These are phyloP conservation scores for Lipomyces mesembrius DNA, from an alignment of 805 yeast species.

Conservation along the genomic window DNA sequence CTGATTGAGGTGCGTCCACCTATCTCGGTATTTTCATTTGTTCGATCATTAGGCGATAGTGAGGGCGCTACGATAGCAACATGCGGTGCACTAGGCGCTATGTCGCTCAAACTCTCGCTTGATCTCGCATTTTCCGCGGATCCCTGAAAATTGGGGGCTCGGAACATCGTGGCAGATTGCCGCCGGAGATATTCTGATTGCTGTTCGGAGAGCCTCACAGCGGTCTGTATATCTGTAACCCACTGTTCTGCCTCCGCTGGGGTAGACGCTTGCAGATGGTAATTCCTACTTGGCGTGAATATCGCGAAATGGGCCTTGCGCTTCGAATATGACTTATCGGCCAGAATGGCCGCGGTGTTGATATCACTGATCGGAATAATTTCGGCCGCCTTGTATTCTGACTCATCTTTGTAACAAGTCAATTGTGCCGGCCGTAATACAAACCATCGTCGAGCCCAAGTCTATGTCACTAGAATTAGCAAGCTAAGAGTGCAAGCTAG, in stretches of 20 bases:
- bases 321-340: slow-evolving; percentile 32
- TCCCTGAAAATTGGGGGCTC: slow-evolving; percentile 26
- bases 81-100: not conserved
- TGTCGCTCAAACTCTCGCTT: slow-evolving; percentile 2
- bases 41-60: not conserved
- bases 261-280: slow-evolving; percentile 43
- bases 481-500: not conserved
- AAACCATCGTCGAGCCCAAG: slow-evolving; percentile 47
- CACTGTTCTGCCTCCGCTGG: slow-evolving; percentile 43
- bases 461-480: slow-evolving; percentile 19
- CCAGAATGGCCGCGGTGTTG: slow-evolving; percentile 44
- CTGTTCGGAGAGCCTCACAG: slow-evolving; percentile 38
- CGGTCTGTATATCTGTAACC: slow-evolving; percentile 41
- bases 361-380: slow-evolving; percentile 44
- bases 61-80: no score
- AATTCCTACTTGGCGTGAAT: slow-evolving; percentile 43
- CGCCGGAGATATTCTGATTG: slow-evolving; percentile 8
- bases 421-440: slow-evolving; percentile 45
- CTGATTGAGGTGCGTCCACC: not conserved
- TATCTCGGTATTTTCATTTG: not conserved
- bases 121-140: slow-evolving; percentile 18
- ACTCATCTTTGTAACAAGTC: slow-evolving; percentile 46
- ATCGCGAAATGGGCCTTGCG: slow-evolving; percentile 42
- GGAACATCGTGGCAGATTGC: slow-evolving; percentile 19
- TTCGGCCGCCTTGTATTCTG: slow-evolving; percentile 45